Percentiles rank a stretch among this genome's conserved stretches.
phyloP scores from a whole-genome alignment of 208 protist species.

The Trypanosoma cruzi region DNA sequence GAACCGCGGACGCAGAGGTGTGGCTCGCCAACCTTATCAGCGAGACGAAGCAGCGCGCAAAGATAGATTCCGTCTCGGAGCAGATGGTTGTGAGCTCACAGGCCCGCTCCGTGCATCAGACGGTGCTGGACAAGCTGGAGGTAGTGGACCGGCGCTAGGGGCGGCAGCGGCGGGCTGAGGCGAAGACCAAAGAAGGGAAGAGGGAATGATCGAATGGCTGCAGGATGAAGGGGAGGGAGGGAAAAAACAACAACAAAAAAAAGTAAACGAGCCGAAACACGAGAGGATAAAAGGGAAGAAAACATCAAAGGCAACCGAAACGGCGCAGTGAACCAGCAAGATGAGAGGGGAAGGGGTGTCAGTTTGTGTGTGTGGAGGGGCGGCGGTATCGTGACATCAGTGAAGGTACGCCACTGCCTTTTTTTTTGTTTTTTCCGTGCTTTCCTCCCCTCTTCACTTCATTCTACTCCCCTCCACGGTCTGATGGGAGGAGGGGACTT shows the following conservation, averaged over 20 bases:
- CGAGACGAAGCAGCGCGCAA: slow-evolving; percentile 90
- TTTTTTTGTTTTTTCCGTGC: too few relatives aligned
- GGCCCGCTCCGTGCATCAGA: slow-evolving; percentile 67
- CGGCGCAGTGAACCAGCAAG: too few relatives aligned
- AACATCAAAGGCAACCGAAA: background rate
- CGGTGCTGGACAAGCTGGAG: slow-evolving; percentile 83
- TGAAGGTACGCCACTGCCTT: too few relatives aligned
- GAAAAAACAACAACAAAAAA: background rate
- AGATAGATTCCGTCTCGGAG: slow-evolving; percentile 90
- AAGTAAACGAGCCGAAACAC: too few relatives aligned
- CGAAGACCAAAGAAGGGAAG: background rate
- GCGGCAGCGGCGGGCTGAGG: background rate
- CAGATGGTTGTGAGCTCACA: slow-evolving; percentile 83
- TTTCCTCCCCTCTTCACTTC: background rate
- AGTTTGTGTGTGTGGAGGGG: too few relatives aligned
- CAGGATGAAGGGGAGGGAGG: background rate
- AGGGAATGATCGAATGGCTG: too few relatives aligned
- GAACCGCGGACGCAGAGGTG: slow-evolving; percentile 78
- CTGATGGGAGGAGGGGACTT: background rate
- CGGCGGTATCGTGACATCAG: too few relatives aligned
- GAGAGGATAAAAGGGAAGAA: too few relatives aligned
- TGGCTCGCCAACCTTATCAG: slow-evolving; percentile 92
- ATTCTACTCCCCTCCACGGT: background rate
- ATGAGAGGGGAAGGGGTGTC: too few relatives aligned
- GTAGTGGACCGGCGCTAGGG: slow-evolving; percentile 30